Evolutionary conservation across 129 eudicot genomes (phyloP).

Genomic region (Centrapalus pauciflorus): DNA sequence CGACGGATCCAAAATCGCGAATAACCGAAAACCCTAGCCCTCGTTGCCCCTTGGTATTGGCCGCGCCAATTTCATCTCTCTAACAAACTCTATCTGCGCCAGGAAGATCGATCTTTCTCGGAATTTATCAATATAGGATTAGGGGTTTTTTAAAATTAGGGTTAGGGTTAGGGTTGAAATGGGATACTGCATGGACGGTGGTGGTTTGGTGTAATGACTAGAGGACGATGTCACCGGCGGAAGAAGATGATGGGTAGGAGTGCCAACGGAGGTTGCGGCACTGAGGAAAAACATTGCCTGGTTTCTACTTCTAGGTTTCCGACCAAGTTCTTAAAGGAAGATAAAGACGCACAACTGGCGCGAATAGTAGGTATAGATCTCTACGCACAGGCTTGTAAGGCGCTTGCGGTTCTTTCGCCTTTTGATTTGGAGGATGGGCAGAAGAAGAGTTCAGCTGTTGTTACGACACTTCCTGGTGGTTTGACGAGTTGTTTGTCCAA

Average conservation of each 20-base stretch:
- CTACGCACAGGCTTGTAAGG: conserved; percentile 77
- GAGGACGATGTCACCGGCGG: conserved; percentile 55
- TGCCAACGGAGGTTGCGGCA: conserved; percentile 64
- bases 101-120: too few relatives aligned
- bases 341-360: conserved; percentile 3
- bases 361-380: conserved; percentile 41
- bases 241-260: conserved; percentile 56
- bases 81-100: not conserved
- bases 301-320: conserved; percentile 41
- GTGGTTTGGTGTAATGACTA: conserved; percentile 49
- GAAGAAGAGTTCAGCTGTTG: conserved; percentile 11
- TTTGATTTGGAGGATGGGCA: conserved; percentile 60
- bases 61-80: conserved; percentile 30
- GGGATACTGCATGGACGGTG: conserved; percentile 44
- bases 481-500: conserved; percentile 48
- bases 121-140: conserved; percentile 6
- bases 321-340: conserved; percentile 15
- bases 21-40: conserved; percentile 55
- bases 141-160: conserved; percentile 8
- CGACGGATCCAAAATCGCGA: conserved; percentile 30
- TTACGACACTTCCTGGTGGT: conserved; percentile 52
- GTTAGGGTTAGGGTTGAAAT: conserved; percentile 30
- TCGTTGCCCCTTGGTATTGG: conserved; percentile 24
- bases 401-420: conserved; percentile 67
- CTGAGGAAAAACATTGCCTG: conserved; percentile 48